These are phyloP conservation scores for Trametes gibbosa DNA, from an alignment of 768 basidiomycete species.

Conservation along the genomic window DNA sequence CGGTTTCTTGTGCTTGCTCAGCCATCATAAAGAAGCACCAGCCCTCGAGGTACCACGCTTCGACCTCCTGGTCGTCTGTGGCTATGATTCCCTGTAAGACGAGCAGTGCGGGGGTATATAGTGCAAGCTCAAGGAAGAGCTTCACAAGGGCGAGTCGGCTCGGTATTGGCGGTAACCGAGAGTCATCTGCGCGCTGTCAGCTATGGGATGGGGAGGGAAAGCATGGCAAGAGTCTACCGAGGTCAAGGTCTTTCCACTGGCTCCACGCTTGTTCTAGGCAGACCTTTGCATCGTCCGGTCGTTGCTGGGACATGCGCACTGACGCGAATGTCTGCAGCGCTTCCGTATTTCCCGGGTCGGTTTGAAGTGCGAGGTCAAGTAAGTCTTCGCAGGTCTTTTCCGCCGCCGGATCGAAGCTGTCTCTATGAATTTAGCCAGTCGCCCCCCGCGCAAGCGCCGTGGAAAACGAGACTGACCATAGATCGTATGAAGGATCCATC, in stretches of 20 bases:
- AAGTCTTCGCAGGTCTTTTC: constrained; percentile 80
- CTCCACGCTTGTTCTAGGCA: constrained; percentile 68
- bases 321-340: constrained; percentile 79
- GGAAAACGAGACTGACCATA: constrained; percentile 59
- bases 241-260: constrained; percentile 67
- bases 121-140: constrained; percentile 72
- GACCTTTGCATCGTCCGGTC: constrained; percentile 76
- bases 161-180: constrained; percentile 67
- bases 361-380: constrained; percentile 65
- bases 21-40: constrained; percentile 90
- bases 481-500: constrained; percentile 89
- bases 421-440: too few species aligned
- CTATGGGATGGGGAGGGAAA: background rate
- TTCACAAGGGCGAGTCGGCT: constrained; percentile 73
- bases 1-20: constrained; percentile 62
- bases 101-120: constrained; percentile 69
- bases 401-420: constrained; percentile 78
- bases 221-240: constrained; percentile 31
- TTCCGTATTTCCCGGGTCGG: constrained; percentile 75
- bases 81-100: constrained; percentile 79
- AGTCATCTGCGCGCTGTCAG: constrained; percentile 48
- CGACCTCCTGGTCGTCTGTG: constrained; percentile 80
- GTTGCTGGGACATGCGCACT: constrained; percentile 84
- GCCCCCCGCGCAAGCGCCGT: background rate
- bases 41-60: constrained; percentile 93